Base-by-base conservation (phyloP, 129 eudicot genomes). In the Lonicera japonica region DNA sequence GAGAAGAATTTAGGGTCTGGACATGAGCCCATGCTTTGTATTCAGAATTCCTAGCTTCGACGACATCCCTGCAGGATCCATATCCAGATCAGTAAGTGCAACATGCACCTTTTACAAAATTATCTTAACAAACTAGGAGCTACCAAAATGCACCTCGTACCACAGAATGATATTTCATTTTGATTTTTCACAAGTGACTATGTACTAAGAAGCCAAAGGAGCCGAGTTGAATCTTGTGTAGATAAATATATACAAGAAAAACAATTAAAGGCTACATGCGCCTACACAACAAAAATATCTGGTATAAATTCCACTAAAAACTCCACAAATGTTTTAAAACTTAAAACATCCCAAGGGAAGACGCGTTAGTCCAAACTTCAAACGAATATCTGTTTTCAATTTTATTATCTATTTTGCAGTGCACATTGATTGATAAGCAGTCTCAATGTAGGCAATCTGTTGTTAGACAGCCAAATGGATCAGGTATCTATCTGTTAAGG, bases 11-110 rank as follows among this genome's bases (percentile, higher is more conserved):
- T 24, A 91, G 82, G 72, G 78, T 73, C 66, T 91, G 94, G 19
- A 87, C 96, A 68, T 56, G 80, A 70, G 90, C 97, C 95, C 97
- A 91, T 23, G 90, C 95, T 76, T 74, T 84, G 73, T 62, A 77
- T 75, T 87, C 97, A 5, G 80, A 61, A 59, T 79, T 73, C 82
- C 90, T 79, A 67, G 87, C 97, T 76, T 87, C 97, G 21, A 61
- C 25, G 43, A 91, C 68, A 61, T 87, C 89, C 86, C 97, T 91
- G 75, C 65, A 76, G 64, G 51, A 66, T 20, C 51, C 58, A 48
- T 39, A 55, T 8, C 21, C 63, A 63, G 34, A 14, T 58, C 47
- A 38, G 25, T 36, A 46, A 48, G 13, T 21, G n/a, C 40, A 65
- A 0, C 23, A 8, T 64, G 52, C 11, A 50, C 21, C 8, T 14